These are phyloP conservation scores for Stemphylium vesicarium DNA, from an alignment of 2,329 filamentous ascomycete genomes.

Conservation along the genomic window DNA sequence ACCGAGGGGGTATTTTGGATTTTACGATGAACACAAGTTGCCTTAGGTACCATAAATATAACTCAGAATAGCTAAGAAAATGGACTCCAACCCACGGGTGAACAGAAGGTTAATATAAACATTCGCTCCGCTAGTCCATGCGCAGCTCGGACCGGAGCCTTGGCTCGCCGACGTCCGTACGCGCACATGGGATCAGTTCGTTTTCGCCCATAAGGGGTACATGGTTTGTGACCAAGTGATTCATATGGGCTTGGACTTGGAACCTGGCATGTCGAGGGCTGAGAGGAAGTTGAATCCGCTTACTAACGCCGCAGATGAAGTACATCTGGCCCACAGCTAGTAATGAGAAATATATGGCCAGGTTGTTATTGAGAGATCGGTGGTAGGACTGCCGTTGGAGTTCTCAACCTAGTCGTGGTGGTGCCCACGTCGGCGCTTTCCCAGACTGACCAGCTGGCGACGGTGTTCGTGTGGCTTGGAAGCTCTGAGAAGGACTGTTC, in stretches of 20 bases:
- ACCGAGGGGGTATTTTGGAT: not conserved
- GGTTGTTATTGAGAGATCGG: not conserved
- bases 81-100: too few species aligned
- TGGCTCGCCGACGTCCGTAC: too few species aligned
- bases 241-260: not conserved
- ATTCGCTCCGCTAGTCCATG: too few species aligned
- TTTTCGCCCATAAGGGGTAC: too few species aligned
- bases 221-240: not conserved
- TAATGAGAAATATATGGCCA: not conserved
- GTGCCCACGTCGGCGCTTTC: slow-evolving; percentile 6
- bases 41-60: too few species aligned
- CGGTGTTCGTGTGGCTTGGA: slow-evolving; percentile 4
- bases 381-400: not conserved
- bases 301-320: not conserved
- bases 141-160: too few species aligned
- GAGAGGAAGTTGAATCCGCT: not conserved
- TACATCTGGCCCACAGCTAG: not conserved
- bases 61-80: too few species aligned
- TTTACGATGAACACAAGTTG: too few species aligned
- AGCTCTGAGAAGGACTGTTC: not conserved
- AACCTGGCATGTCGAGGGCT: too few species aligned
- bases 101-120: too few species aligned
- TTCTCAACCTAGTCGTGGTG: slow-evolving; percentile 3
- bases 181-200: too few species aligned
- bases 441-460: slow-evolving; percentile 14